phyloP scores from a whole-genome alignment of 1,284 basidiomycete species.

The Naganishia sp. region DNA sequence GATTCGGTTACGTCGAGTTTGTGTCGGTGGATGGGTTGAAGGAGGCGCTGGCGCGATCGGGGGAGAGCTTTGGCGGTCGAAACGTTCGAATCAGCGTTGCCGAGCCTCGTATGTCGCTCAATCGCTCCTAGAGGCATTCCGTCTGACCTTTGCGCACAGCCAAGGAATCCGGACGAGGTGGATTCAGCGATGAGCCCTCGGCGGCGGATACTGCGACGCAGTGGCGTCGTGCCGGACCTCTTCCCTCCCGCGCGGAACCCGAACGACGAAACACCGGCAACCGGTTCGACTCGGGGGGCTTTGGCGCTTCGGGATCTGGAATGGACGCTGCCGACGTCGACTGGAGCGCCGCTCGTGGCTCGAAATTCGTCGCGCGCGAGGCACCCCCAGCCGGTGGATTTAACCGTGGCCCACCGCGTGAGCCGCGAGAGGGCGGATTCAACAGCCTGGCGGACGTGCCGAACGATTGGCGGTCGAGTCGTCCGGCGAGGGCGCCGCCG shows the following conservation, averaged over 20 bases:
- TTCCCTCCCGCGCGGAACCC: slow-evolving; percentile 60
- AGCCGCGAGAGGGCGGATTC: slow-evolving; percentile 36
- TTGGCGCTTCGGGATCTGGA: slow-evolving; percentile 30
- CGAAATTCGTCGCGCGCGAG: slow-evolving; percentile 51
- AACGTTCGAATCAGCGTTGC: slow-evolving; percentile 89
- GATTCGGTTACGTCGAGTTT: slow-evolving; percentile 98
- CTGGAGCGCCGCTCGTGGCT: slow-evolving; percentile 55
- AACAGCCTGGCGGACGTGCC: slow-evolving; percentile 40
- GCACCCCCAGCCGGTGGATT: slow-evolving; percentile 37
- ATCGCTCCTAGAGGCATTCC: slow-evolving; percentile 17
- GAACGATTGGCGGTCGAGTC: slow-evolving; percentile 70
- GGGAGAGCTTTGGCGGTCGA: slow-evolving; percentile 69
- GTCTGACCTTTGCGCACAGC: slow-evolving; percentile 55
- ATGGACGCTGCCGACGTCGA: slow-evolving; percentile 50
- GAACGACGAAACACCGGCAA: slow-evolving; percentile 28
- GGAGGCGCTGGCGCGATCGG: slow-evolving; percentile 68
- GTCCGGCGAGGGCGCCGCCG: slow-evolving; percentile 49
- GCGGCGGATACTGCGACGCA: slow-evolving; percentile 59
- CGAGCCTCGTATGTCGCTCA: slow-evolving; percentile 74
- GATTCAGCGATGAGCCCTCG: slow-evolving; percentile 44
- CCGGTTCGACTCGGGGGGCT: slow-evolving; percentile 31
- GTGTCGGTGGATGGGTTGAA: slow-evolving; percentile 78
- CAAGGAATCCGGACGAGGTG: slow-evolving; percentile 61
- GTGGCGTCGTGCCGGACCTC: slow-evolving; percentile 86
- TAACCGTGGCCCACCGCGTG: slow-evolving; percentile 33